A percentile compares a stretch with the other conserved stretches of the same genome.
These are phyloP conservation scores for Aspergillus steynii DNA, from an alignment of 495 filamentous ascomycete genomes.

Conservation along the genomic window DNA sequence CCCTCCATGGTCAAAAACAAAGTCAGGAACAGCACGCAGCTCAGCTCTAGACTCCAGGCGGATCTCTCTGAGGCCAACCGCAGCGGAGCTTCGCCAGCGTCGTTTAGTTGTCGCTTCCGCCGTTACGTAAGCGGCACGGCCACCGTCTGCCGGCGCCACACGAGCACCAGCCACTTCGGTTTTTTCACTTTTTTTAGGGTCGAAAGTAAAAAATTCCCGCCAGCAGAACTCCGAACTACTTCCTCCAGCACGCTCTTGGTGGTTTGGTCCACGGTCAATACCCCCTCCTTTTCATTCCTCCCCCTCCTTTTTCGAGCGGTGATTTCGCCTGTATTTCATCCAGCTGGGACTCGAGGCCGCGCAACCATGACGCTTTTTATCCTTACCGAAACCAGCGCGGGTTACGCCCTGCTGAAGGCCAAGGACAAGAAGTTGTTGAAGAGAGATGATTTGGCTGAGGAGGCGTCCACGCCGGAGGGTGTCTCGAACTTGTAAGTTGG, in stretches of 20 bases:
- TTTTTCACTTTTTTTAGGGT: slow-evolving; percentile 26
- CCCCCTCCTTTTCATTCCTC: slow-evolving; percentile 22
- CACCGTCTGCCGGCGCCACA: background rate
- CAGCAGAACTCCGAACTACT: slow-evolving; percentile 13
- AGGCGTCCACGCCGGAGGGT: slow-evolving; percentile 79
- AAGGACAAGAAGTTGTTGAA: slow-evolving; percentile 97
- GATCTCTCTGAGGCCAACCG: slow-evolving; percentile 10
- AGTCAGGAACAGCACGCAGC: background rate
- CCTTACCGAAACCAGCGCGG: slow-evolving; percentile 90
- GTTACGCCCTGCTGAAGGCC: slow-evolving; percentile 96
- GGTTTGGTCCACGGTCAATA: slow-evolving; percentile 26
- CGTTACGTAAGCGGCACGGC: slow-evolving; percentile 26
- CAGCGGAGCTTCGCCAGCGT: background rate
- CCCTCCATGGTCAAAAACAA: slow-evolving; percentile 74
- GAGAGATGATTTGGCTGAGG: slow-evolving; percentile 70
- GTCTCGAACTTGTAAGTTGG: slow-evolving; percentile 77
- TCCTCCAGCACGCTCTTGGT: slow-evolving; percentile 24
- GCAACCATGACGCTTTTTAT: slow-evolving; percentile 73
- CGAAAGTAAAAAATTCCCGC: slow-evolving; percentile 27
- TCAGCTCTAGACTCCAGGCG: background rate
- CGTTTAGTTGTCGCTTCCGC: slow-evolving; percentile 4
- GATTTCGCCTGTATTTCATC: slow-evolving; percentile 19
- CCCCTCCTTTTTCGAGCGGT: slow-evolving; percentile 18
- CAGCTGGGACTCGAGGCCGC: slow-evolving; percentile 34
- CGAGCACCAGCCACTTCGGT: slow-evolving; percentile 14